Conservation (phyloP, 2,329 filamentous ascomycete species). For the Sporothrix luriei region DNA sequence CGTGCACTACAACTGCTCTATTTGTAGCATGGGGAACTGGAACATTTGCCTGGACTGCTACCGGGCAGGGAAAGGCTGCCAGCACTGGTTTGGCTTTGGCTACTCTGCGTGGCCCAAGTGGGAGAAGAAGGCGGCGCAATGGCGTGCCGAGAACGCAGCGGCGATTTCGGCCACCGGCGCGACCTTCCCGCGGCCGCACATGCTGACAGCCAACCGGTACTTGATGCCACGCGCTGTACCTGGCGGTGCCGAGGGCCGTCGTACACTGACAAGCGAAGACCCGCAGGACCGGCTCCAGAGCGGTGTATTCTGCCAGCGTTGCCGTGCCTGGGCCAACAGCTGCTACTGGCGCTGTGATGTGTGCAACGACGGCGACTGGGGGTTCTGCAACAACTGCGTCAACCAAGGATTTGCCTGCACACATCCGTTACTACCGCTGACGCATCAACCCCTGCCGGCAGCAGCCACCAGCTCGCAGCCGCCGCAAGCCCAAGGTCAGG, state of each 20-base stretch:
- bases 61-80: constrained; percentile 72
- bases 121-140: constrained; percentile 50
- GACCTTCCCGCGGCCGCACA: constrained; percentile 53
- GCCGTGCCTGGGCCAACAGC: constrained; percentile 71
- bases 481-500: constrained; percentile 26
- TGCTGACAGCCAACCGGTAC: constrained; percentile 62
- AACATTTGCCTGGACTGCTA: constrained; percentile 84
- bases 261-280: constrained; percentile 66
- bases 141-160: constrained; percentile 42
- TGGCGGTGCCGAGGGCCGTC: constrained; percentile 58
- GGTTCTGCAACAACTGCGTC: constrained; percentile 86
- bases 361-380: constrained; percentile 94
- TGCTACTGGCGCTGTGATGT: constrained; percentile 87
- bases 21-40: constrained; percentile 71
- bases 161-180: constrained; percentile 35
- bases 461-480: constrained; percentile 28
- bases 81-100: constrained; percentile 87
- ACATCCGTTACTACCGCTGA: constrained; percentile 76
- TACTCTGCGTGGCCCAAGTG: constrained; percentile 69
- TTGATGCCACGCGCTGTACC: constrained; percentile 53
- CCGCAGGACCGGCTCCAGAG: constrained; percentile 69
- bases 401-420: constrained; percentile 80
- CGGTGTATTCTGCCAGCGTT: constrained; percentile 82
- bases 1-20: constrained; percentile 78
- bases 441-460: constrained; percentile 54